Evolutionary conservation across 1,284 basidiomycete genomes (phyloP).

Genomic region (Agroathelia rolfsii): DNA sequence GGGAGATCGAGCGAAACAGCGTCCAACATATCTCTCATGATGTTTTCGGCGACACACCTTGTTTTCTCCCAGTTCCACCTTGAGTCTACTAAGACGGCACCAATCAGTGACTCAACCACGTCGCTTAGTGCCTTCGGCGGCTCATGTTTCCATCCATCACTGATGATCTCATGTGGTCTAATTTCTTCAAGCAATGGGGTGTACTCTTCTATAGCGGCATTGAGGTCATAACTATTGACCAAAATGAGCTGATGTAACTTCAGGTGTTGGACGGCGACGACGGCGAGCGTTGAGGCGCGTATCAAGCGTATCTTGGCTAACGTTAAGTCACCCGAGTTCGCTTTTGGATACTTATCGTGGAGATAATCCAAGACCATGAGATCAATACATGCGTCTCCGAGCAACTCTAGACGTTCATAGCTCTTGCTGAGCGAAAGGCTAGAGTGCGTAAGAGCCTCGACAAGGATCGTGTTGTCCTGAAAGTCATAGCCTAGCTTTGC

Average conservation of each 20-base stretch:
- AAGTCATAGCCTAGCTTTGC: slow-evolving; percentile 63
- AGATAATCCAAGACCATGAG: slow-evolving; percentile 66
- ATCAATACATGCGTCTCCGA: slow-evolving; percentile 79
- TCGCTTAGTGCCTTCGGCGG: slow-evolving; percentile 76
- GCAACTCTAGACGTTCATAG: slow-evolving; percentile 78
- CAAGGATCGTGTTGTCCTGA: slow-evolving; percentile 45
- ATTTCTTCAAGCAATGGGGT: slow-evolving; percentile 47
- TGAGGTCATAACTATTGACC: slow-evolving; percentile 61
- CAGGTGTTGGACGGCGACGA: slow-evolving; percentile 54
- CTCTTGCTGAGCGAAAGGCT: slow-evolving; percentile 41
- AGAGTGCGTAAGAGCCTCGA: slow-evolving; percentile 71
- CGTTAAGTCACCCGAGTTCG: slow-evolving; percentile 68
- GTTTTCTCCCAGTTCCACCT: slow-evolving; percentile 61
- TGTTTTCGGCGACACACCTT: slow-evolving; percentile 43
- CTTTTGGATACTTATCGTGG: slow-evolving; percentile 54
- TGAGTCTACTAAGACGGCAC: slow-evolving; percentile 76
- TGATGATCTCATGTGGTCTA: slow-evolving; percentile 49
- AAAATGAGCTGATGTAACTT: slow-evolving; percentile 62
- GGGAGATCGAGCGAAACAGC: slow-evolving; percentile 46
- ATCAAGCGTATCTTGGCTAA: slow-evolving; percentile 62
- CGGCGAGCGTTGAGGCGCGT: slow-evolving; percentile 65
- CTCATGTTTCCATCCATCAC: slow-evolving; percentile 68
- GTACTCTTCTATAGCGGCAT: slow-evolving; percentile 48
- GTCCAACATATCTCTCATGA: slow-evolving; percentile 54
- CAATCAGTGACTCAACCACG: slow-evolving; percentile 74